Conservation (phyloP, 768 basidiomycete genomes). For the Porpolomopsis calyptriformis region DNA sequence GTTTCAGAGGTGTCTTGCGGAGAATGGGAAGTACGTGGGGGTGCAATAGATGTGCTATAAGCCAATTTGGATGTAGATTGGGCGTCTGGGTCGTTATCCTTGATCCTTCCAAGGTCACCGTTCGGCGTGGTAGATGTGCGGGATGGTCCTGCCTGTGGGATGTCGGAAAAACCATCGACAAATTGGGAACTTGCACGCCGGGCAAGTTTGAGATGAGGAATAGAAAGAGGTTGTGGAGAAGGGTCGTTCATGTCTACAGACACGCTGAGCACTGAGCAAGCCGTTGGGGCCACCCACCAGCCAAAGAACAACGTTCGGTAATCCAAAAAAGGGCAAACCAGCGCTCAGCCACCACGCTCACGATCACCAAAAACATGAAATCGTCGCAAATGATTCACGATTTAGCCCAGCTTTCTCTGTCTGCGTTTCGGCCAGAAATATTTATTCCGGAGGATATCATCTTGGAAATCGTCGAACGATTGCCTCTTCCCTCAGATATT, state of each 20-base stretch:
- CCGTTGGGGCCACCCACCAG: not conserved
- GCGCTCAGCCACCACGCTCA: no score
- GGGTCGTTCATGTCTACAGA: not conserved
- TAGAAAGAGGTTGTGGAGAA: constrained; percentile 4
- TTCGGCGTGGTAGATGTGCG: constrained; percentile 11
- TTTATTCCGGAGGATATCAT: no score
- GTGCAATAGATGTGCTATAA: constrained; percentile 9
- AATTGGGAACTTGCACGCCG: constrained; percentile 2
- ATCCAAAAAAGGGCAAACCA: no score
- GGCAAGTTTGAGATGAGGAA: constrained; percentile 11
- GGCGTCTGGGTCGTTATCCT: constrained; percentile 22
- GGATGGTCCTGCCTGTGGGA: constrained; percentile 21
- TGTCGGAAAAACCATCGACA: constrained; percentile 5
- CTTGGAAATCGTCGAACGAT: no score
- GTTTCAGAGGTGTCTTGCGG: constrained; percentile 25
- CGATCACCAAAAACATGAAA: no score
- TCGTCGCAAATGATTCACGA: no score
- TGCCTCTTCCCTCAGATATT: not conserved
- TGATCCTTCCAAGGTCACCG: constrained; percentile 8
- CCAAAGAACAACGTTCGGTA: not conserved
- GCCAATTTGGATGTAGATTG: constrained; percentile 24
- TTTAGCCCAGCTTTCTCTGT: no score
- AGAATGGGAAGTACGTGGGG: constrained; percentile 7
- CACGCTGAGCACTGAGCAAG: not conserved
- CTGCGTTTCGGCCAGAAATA: no score